Percentiles rank a stretch among this genome's conserved stretches.
Conservation (phyloP, 1,139 yeast species). For the Saccharomyces hybrid region DNA sequence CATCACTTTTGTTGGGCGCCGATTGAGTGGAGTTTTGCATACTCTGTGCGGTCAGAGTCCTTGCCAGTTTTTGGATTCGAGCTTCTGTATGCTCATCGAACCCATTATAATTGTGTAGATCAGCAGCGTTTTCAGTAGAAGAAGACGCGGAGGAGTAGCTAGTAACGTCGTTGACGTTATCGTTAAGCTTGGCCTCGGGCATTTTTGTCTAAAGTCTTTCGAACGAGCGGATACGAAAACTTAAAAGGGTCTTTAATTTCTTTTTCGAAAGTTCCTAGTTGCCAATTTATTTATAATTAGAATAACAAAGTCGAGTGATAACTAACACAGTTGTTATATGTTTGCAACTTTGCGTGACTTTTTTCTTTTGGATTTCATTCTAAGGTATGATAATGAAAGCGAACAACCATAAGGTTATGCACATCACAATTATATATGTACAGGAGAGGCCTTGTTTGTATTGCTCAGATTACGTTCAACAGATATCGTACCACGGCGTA, state of each 20-base stretch:
- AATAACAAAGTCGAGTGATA: neutral
- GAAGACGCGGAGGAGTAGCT: slow-evolving; percentile 1
- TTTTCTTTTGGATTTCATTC: neutral
- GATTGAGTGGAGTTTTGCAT: neutral
- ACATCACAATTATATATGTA: neutral
- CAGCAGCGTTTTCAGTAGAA: slow-evolving; percentile 4
- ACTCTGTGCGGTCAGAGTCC: slow-evolving; percentile 8
- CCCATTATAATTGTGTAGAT: slow-evolving; percentile 13
- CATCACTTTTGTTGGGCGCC: neutral
- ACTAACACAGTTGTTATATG: neutral
- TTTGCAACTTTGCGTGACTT: neutral
- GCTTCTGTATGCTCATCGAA: slow-evolving; percentile 14
- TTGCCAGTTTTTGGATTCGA: slow-evolving; percentile 11
- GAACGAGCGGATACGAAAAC: neutral
- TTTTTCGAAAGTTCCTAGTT: neutral
- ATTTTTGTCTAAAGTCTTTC: neutral
- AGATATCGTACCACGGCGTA: neutral
- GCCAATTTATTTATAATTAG: neutral
- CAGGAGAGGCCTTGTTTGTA: neutral
- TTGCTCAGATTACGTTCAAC: neutral
- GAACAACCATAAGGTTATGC: neutral
- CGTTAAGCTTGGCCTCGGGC: neutral
- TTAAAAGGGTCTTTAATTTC: neutral
- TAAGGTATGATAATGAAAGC: neutral
- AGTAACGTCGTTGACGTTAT: neutral